These are phyloP conservation scores for Crucihimalaya himalaica DNA, from an alignment of 345 rosid species.

Conservation along the genomic window DNA sequence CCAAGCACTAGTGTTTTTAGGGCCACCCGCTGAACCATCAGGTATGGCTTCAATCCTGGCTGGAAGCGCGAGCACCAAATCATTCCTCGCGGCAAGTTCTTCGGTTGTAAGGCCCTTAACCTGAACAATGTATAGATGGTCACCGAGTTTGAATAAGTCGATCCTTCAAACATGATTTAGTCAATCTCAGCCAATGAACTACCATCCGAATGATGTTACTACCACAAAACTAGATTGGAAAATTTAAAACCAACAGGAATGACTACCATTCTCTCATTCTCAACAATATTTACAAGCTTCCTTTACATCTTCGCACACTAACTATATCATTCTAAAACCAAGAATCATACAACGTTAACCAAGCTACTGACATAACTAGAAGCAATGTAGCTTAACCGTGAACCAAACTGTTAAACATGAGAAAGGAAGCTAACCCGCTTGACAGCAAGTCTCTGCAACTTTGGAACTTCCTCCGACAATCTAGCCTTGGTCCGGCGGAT, in stretches of 20 bases:
- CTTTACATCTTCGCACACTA: not conserved
- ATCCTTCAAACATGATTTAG: constrained; percentile 1
- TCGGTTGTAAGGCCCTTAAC: constrained; percentile 90
- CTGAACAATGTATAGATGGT: constrained; percentile 40
- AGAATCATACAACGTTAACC: constrained; percentile 16
- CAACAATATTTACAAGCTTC: not conserved
- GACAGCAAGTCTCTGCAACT: constrained; percentile 90
- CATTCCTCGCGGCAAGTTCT: constrained; percentile 87
- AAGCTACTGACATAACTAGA: constrained; percentile 3
- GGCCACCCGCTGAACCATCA: constrained; percentile 85
- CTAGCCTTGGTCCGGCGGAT: constrained; percentile 91
- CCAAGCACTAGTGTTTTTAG: constrained; percentile 81
- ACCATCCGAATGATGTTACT: not conserved
- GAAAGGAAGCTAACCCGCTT: constrained; percentile 59
- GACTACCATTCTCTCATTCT: not conserved
- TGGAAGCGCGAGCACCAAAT: constrained; percentile 89
- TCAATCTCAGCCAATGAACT: not conserved
- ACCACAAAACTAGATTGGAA: not conserved
- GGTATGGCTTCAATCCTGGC: constrained; percentile 92
- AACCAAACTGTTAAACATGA: constrained; percentile 5
- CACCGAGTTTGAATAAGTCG: constrained; percentile 3
- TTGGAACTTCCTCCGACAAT: constrained; percentile 85
- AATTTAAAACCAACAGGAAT: not conserved
- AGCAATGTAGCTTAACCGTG: constrained; percentile 1
- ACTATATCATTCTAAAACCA: not conserved